Conservation (phyloP, 2,329 filamentous ascomycete species). For the Penicillium sp. region DNA sequence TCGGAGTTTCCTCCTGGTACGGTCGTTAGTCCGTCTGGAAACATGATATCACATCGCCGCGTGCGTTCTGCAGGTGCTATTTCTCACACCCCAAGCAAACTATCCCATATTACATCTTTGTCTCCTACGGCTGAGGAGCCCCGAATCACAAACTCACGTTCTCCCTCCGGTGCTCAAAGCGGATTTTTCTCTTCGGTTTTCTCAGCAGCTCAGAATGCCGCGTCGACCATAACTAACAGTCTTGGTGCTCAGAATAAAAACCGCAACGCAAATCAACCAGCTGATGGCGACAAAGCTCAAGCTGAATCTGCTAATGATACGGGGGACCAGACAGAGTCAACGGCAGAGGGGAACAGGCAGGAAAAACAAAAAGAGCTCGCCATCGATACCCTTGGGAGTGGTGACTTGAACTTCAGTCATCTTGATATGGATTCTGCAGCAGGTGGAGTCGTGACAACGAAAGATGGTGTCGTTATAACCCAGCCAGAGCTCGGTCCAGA, state of each 20-base stretch:
- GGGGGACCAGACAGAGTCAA: constrained; percentile 23
- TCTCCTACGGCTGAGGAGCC: constrained; percentile 71
- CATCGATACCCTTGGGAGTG: constrained; percentile 81
- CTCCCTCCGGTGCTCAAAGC: constrained; percentile 51
- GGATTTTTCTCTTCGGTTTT: constrained; percentile 94
- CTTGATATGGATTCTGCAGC: constrained; percentile 61
- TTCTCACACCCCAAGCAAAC: constrained; percentile 70
- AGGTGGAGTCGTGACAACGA: constrained; percentile 32
- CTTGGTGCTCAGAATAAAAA: constrained; percentile 50
- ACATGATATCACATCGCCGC: constrained; percentile 70
- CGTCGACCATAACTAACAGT: constrained; percentile 69
- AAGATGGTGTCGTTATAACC: constrained; percentile 35
- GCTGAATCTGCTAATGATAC: constrained; percentile 21
- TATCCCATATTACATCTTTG: constrained; percentile 71
- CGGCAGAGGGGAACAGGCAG: constrained; percentile 31
- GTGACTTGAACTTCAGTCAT: constrained; percentile 84
- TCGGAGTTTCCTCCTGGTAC: constrained; percentile 41
- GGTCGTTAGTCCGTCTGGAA: constrained; percentile 60
- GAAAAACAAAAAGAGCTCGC: constrained; percentile 64
- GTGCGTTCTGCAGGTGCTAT: constrained; percentile 53
- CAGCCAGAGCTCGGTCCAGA: constrained; percentile 29
- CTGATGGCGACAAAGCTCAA: constrained; percentile 10
- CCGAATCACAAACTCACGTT: constrained; percentile 46
- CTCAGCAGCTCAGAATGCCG: constrained; percentile 88
- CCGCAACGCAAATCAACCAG: constrained; percentile 30